phyloP scores from a whole-genome alignment of 352 stramenopile genomes.

The Globisporangium apiculatum region DNA sequence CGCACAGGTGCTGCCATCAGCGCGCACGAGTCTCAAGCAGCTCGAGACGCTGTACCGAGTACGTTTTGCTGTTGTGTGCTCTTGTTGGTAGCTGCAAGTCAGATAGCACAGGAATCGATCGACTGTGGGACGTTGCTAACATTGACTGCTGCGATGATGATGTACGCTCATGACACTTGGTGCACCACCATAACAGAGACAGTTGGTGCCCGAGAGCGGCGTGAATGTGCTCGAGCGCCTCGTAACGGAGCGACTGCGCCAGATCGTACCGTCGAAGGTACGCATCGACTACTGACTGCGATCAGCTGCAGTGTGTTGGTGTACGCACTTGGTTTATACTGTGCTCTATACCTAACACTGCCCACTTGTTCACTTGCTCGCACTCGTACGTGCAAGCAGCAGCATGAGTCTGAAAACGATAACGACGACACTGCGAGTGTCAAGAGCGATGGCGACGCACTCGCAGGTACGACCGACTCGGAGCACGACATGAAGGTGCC shows the following conservation, averaged over 20 bases:
- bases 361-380: too few species aligned
- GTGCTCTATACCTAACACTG: neutral
- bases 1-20: slow-evolving; percentile 33
- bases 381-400: too few species aligned
- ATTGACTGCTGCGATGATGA: neutral
- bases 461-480: slow-evolving; percentile 21
- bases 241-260: slow-evolving; percentile 36
- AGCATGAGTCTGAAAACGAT: neutral
- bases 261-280: slow-evolving; percentile 40
- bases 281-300: neutral
- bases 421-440: neutral
- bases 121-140: neutral
- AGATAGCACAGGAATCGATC: neutral
- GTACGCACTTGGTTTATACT: too few species aligned
- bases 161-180: neutral
- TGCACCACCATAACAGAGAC: slow-evolving; percentile 14
- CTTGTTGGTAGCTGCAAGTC: too few species aligned
- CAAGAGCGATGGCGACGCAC: slow-evolving; percentile 16
- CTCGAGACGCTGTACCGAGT: slow-evolving; percentile 66
- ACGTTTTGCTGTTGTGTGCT: slow-evolving; percentile 1
- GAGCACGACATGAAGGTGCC: slow-evolving; percentile 24
- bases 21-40: slow-evolving; percentile 45
- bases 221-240: slow-evolving; percentile 29
- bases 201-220: slow-evolving; percentile 18
- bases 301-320: neutral